Percentiles rank a stretch among this genome's conserved stretches.
phyloP scores from a whole-genome alignment of 2,329 filamentous ascomycete species.

The Arthrobotrys iridis region DNA sequence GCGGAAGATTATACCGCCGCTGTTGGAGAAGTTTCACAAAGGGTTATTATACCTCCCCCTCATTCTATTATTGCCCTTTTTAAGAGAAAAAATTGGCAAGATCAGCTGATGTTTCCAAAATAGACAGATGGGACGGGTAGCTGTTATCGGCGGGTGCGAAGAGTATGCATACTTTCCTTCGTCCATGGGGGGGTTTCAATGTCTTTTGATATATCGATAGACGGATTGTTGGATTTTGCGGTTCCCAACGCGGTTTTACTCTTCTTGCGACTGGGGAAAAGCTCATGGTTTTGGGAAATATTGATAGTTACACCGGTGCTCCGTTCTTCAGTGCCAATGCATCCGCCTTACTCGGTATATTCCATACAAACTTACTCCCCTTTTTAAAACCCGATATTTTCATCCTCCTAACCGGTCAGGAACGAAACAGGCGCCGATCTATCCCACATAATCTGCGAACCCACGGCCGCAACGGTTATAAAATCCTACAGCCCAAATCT shows the following conservation, averaged over 20 bases:
- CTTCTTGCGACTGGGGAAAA: background rate
- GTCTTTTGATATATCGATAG: constrained; percentile 5
- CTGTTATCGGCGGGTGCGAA: constrained; percentile 91
- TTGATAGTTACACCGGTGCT: constrained; percentile 81
- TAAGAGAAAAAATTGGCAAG: background rate
- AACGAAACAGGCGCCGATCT: constrained; percentile 58
- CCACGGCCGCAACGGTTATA: constrained; percentile 82
- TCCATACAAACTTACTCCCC: background rate
- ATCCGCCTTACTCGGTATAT: constrained; percentile 79
- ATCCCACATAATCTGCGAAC: constrained; percentile 96
- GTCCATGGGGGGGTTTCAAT: too few relatives aligned
- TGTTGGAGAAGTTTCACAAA: constrained; percentile 97
- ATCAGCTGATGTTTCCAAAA: constrained; percentile 25
- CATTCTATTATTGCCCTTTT: background rate
- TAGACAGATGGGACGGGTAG: constrained; percentile 92
- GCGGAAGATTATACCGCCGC: constrained; percentile 89
- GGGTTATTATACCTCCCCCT: constrained; percentile 65
- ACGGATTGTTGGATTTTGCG: background rate
- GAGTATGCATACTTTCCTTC: too few relatives aligned
- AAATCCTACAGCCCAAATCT: constrained; percentile 98
- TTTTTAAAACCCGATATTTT: constrained; percentile 8
- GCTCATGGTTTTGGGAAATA: background rate
- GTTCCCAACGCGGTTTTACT: constrained; percentile 10
- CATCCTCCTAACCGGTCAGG: background rate
- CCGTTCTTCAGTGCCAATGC: constrained; percentile 99